Base-by-base conservation (phyloP, 352 stramenopile species). In the Phytophthora tentaculata region DNA sequence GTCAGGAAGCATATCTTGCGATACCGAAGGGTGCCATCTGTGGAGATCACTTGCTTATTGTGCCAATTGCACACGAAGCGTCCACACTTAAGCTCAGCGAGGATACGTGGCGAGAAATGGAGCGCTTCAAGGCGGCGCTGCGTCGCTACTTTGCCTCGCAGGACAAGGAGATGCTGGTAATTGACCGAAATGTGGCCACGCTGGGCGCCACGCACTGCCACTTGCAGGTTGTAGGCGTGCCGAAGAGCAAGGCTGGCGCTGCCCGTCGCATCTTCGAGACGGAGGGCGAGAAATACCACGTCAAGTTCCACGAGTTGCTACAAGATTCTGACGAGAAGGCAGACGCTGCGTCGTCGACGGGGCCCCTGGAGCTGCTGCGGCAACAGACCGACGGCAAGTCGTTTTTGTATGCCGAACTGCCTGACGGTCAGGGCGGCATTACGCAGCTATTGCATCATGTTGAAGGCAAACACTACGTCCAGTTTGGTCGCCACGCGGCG, bases 1-100 rank as follows among this genome's bases (percentile, higher is more conserved):
- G 86, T 8, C 71, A 89, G 56, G 81, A 93, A 55, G 83, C 83
- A 16, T 95, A 95, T 62, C 67, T 95, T 26, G 86, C 86, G 10
- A 88, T 95, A 76, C 84, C 86, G 3, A 95, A 95, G 56, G 86
- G 86, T 5, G 83, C 84, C 6, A 93, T 95, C 71, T 88, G 87
- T 43, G 67, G 71, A 32, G 86, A 95, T 48, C 86, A 95, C 67
- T 35, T 84, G 57, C 76, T 95, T 3, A 93, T 95, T 55, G 80
- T 95, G 13, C 86, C 86, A 0, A 93, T 95, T 65, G 82, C 83
- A 17, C 87, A 95, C 69, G 81, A 90, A 43, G 79, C 74, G 4
- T 86, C 83, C 12, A 88, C 77, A 3, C 68, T 86, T 48, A 74
- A 76, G 26, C 81, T 95, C 3, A 77, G 67, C 1, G 63, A 72